phyloP scores from a whole-genome alignment of 352 stramenopile species.

The Phytophthora chlamydospora region DNA sequence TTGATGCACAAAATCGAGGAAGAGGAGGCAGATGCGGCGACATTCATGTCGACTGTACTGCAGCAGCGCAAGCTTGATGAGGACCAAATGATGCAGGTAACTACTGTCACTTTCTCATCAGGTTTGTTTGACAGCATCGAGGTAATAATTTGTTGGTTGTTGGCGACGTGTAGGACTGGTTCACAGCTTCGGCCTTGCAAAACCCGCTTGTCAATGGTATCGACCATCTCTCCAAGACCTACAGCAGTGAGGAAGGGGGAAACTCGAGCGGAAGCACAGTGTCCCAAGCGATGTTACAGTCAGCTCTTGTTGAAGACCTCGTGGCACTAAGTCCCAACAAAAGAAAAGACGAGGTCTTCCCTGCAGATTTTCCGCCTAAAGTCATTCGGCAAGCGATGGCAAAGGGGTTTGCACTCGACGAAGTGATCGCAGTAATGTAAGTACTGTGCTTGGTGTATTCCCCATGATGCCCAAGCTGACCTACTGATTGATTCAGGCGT shows the following conservation, averaged over 20 bases:
- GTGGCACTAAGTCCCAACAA: conserved; percentile 56
- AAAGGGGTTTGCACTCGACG: conserved; percentile 53
- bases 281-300: conserved; percentile 45
- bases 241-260: conserved; percentile 22
- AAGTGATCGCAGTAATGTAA: conserved; percentile 67
- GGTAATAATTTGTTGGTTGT: background rate
- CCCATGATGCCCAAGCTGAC: background rate
- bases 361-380: conserved; percentile 48
- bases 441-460: conserved; percentile 1
- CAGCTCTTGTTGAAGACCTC: conserved; percentile 50
- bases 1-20: conserved; percentile 48
- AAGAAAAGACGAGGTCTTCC: conserved; percentile 54
- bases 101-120: background rate
- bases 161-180: conserved; percentile 45
- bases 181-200: conserved; percentile 54
- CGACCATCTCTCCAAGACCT: conserved; percentile 34
- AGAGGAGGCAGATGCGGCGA: conserved; percentile 53
- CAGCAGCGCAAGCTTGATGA: conserved; percentile 53
- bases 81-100: conserved; percentile 66
- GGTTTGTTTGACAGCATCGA: background rate
- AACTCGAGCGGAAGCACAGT: conserved; percentile 24
- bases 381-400: conserved; percentile 58
- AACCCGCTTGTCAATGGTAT: conserved; percentile 52
- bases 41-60: conserved; percentile 58
- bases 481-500: conserved; percentile 35